Base-by-base conservation (phyloP, 345 rosid genomes). In the Acer campestre region DNA sequence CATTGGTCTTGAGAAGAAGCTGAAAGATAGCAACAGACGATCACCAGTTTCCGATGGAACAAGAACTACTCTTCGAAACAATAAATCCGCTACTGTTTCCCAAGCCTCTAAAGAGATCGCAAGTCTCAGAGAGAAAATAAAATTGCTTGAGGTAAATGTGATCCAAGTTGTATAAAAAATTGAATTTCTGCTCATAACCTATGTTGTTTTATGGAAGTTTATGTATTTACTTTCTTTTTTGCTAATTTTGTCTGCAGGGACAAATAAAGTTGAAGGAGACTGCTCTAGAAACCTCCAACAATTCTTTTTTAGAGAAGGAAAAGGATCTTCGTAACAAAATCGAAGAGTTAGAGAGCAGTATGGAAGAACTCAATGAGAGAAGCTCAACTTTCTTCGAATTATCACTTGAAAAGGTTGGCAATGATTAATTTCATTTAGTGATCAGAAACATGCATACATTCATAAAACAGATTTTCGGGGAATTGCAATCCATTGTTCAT, bases 191-290 rank as follows among this genome's bases (percentile, higher is more conserved):
- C 40, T 16, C 23, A 44, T 7, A 44, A 16, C 51, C 56, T 23
- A 27, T 56, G 44, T 38, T 29, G 31, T 13, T 29, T 11, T 10
- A 48, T 18, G 14, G 18, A 44, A 75, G 23, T 70, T 75, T 31
- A 38, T 53, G 68, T 40, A 40, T 78, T 58, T 12, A 59, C 25
- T 68, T 55, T 11, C 42, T 17, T 18, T 53, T 18, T 53, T 38
- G 71, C 40, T 35, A 1, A 35, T 70, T 69, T 83, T 80, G 55
- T 78, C 53, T 82, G n/a, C 86, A 93, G 97, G 92, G 80, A 76
- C 91, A 88, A 74, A 87, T 93, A 66, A 89, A 85, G 74, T 66
- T 75, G 18, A 93, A 91, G 83, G 93, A 92, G 80, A 82, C 81
- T 76, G 89, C 86, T 68, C 38, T 92, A 25, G 96, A 88, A 83